These are phyloP conservation scores for Jatropha podagrica DNA, from an alignment of 441 rosid species.

Conservation along the genomic window DNA sequence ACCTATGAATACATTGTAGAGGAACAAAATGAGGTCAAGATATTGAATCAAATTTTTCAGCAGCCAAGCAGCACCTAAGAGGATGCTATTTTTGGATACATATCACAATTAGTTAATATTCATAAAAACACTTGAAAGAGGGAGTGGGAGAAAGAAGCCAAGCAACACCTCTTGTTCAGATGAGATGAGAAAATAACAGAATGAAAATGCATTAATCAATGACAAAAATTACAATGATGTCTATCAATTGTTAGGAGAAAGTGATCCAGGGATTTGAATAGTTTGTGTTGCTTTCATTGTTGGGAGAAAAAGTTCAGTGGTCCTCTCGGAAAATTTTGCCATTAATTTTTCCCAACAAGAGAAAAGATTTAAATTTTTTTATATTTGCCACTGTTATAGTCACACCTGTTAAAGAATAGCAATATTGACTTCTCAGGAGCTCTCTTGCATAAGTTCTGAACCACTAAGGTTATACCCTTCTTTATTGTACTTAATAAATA, in stretches of 20 bases:
- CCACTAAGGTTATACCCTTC: not conserved
- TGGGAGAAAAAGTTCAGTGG: not conserved
- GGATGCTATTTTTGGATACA: not conserved
- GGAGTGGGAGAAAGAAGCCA: no score
- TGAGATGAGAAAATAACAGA: not conserved
- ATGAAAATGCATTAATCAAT: not conserved
- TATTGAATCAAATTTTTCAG: not conserved
- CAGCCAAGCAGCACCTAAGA: not conserved
- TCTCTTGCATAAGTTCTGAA: not conserved
- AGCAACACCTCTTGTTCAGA: not conserved
- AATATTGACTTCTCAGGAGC: not conserved
- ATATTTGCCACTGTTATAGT: no score
- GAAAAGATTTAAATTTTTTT: not conserved
- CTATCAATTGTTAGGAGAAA: not conserved
- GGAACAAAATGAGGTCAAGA: slow-evolving; percentile 20
- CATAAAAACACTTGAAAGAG: not conserved
- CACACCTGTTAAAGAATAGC: no score
- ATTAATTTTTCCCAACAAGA: not conserved
- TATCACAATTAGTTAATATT: not conserved
- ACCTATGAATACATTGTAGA: slow-evolving; percentile 43
- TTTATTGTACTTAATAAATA: not conserved
- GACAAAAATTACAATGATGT: not conserved
- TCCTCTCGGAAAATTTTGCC: not conserved
- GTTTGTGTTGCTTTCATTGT: no score
- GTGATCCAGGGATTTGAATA: not conserved